Conservation (phyloP, 106 monocot species). For the Narthecium ossifragum region DNA sequence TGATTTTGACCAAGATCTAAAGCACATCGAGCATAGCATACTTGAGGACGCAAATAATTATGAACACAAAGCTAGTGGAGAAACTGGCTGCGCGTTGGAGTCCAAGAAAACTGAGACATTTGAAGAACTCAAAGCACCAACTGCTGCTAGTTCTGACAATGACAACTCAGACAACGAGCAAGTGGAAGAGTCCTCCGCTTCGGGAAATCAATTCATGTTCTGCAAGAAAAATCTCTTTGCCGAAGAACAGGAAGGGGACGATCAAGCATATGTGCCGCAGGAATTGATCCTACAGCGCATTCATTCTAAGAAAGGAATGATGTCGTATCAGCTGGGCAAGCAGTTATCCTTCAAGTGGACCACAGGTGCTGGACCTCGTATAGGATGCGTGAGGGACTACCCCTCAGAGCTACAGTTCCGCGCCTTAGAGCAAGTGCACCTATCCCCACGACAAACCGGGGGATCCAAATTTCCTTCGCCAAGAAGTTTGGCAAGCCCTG, state of each 20-base stretch:
- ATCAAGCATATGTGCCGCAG: conserved; percentile 16
- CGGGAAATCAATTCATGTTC: conserved; percentile 11
- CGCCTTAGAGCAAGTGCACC: conserved; percentile 45
- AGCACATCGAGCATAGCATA: no score
- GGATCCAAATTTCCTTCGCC: conserved; percentile 13
- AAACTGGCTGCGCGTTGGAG: background rate
- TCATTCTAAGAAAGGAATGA: conserved; percentile 37
- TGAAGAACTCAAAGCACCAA: conserved; percentile 3
- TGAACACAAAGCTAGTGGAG: no score
- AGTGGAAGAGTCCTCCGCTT: conserved; percentile 3
- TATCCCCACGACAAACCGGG: conserved; percentile 39
- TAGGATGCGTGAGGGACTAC: conserved; percentile 68
- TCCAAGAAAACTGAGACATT: background rate
- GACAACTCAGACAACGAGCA: background rate
- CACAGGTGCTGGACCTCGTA: conserved; percentile 75
- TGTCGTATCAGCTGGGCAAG: conserved; percentile 59
- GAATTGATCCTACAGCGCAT: conserved; percentile 57
- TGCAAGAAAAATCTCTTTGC: conserved; percentile 44
- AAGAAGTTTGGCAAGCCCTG: background rate
- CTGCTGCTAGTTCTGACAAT: background rate
- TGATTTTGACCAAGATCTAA: no score
- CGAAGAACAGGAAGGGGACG: conserved; percentile 16
- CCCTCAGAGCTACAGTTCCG: conserved; percentile 59
- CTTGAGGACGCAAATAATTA: no score
- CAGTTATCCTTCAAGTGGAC: conserved; percentile 68